A percentile compares a stretch with the other conserved stretches of the same genome.
Evolutionary conservation across 331 rosid species (phyloP).

Genomic region (Rosa hybrid): DNA sequence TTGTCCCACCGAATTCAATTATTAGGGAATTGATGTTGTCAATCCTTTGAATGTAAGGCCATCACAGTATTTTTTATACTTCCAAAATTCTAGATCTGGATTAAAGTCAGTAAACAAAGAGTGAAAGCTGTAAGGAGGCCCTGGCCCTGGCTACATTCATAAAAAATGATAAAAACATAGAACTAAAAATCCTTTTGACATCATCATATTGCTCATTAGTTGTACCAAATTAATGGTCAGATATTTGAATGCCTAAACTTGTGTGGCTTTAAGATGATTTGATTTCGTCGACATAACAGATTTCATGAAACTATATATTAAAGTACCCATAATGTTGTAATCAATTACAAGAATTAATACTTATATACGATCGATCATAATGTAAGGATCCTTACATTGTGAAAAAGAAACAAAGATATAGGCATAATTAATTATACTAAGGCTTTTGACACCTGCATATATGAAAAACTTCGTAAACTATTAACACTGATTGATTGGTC

Average conservation of each 20-base stretch:
- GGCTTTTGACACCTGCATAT: too few relatives aligned
- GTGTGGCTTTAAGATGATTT: neutral
- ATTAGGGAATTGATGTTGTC: slow-evolving; percentile 13
- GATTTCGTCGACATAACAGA: neutral
- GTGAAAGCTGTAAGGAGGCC: neutral
- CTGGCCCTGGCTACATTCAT: neutral
- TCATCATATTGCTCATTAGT: neutral
- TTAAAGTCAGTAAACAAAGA: neutral
- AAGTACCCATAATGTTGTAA: neutral
- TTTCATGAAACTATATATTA: neutral
- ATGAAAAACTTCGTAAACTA: too few relatives aligned
- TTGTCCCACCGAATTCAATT: slow-evolving; percentile 12
- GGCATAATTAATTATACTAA: too few relatives aligned
- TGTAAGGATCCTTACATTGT: too few relatives aligned
- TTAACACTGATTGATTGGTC: too few relatives aligned
- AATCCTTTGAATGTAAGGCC: neutral
- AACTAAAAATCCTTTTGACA: neutral
- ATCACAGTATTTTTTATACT: neutral
- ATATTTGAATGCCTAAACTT: neutral
- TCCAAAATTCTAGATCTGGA: neutral
- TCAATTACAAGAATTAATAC: too few relatives aligned
- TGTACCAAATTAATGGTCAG: slow-evolving; percentile 2
- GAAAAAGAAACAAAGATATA: too few relatives aligned
- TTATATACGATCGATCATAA: too few relatives aligned
- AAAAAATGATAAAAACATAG: neutral